Percentiles rank a stretch among this genome's conserved stretches.
Conservation (phyloP, 306 rosid genomes). For the apple (Malus domestica) region ASM211411v1 NC_041796.1:26839501-26840000, state of each 20-base stretch:
- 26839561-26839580: neutral
- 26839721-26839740: neutral
- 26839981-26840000: neutral
- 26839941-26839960: neutral
- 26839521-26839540: slow-evolving; percentile 21
- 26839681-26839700: neutral
- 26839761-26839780: neutral
- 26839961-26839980: neutral
- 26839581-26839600: neutral
- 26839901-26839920: neutral
- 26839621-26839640: neutral
- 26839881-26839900: neutral
- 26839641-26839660: neutral
- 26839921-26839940: neutral
- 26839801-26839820: slow-evolving; percentile 4
- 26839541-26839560: slow-evolving; percentile 24
- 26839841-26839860: neutral
- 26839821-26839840: neutral
- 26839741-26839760: neutral
- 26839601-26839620: neutral
- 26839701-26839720: neutral
- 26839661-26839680: neutral
- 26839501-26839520: slow-evolving; percentile 30
- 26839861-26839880: neutral
- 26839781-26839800: neutral